These are phyloP conservation scores for Colletotrichum limetticola DNA, from an alignment of 2,329 filamentous ascomycete genomes.

Conservation along the genomic window DNA sequence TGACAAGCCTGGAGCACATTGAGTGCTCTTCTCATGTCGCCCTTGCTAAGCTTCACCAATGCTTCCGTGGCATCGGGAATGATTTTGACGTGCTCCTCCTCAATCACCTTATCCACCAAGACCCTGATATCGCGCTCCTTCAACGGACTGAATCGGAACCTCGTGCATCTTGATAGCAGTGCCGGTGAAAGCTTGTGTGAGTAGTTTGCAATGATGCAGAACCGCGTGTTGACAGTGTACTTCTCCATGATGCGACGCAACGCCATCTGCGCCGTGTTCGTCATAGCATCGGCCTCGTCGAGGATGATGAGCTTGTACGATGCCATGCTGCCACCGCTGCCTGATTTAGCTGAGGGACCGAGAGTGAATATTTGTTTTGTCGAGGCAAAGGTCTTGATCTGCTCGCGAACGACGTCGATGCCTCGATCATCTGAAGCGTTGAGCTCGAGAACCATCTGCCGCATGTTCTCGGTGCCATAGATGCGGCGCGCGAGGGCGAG, in stretches of 20 bases:
- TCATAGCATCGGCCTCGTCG: slow-evolving; percentile 99
- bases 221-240: slow-evolving; percentile 96
- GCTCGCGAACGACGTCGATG: slow-evolving; percentile 97
- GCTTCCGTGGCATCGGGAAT: slow-evolving; percentile 82
- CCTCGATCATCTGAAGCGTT: slow-evolving; percentile 98
- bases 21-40: slow-evolving; percentile 93
- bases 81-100: slow-evolving; percentile 88
- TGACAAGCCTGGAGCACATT: slow-evolving; percentile 98
- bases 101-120: slow-evolving; percentile 89
- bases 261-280: slow-evolving; percentile 98
- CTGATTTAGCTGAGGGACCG: slow-evolving; percentile 63
- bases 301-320: slow-evolving; percentile 96
- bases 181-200: slow-evolving; percentile 97
- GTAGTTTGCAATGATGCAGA: slow-evolving; percentile 99
- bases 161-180: slow-evolving; percentile 89
- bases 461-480: slow-evolving; percentile 91
- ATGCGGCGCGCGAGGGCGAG: slow-evolving; percentile 92
- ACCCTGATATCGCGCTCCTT: slow-evolving; percentile 88
- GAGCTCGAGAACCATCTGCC: slow-evolving; percentile 97
- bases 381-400: slow-evolving; percentile 99
- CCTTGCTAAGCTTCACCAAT: slow-evolving; percentile 87
- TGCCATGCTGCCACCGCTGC: slow-evolving; percentile 63
- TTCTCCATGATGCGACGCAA: slow-evolving; percentile 98
- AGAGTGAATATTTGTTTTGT: slow-evolving; percentile 94
- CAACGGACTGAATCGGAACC: slow-evolving; percentile 93